Conservation (phyloP, 2,329 filamentous ascomycete genomes). For the Ceratocystis cubensis region DNA sequence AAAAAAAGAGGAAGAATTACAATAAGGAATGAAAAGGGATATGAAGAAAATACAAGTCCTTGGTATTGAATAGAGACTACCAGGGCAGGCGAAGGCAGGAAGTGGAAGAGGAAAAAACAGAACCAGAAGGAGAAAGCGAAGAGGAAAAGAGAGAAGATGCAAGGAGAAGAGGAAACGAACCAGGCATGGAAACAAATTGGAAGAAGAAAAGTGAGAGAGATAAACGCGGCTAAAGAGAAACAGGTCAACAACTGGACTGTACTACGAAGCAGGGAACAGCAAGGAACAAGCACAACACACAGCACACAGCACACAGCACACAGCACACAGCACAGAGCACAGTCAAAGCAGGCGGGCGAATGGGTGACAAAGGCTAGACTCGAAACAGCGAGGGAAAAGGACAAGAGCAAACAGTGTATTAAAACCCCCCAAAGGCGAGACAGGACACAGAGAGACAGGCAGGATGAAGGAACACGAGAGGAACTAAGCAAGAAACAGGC, state of each 20-base stretch:
- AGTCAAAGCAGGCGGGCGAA: background rate
- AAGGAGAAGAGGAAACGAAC: background rate
- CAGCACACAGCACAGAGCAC: no score
- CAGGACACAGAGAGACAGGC: background rate
- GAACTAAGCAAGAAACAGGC: conserved; percentile 1
- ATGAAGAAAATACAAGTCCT: background rate
- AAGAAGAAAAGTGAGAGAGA: background rate
- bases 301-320: no score
- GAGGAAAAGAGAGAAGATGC: conserved; percentile 4
- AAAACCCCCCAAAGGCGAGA: no score
- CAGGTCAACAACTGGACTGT: background rate
- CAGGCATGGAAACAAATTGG: conserved; percentile 3
- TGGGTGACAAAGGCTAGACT: conserved; percentile 1
- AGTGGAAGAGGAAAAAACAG: background rate
- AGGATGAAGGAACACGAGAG: conserved; percentile 9
- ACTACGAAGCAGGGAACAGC: background rate
- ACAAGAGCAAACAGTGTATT: background rate
- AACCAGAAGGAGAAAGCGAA: background rate
- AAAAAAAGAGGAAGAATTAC: background rate
- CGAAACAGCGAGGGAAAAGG: background rate
- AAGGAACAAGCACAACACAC: background rate
- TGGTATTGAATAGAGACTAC: background rate
- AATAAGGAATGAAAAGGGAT: background rate
- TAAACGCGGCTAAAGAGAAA: conserved; percentile 4
- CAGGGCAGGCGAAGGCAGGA: background rate